Percentiles rank a stretch among this genome's conserved stretches.
Evolutionary conservation across 2,329 filamentous ascomycete genomes (phyloP).

Genomic region (Exophiala calicioides): DNA sequence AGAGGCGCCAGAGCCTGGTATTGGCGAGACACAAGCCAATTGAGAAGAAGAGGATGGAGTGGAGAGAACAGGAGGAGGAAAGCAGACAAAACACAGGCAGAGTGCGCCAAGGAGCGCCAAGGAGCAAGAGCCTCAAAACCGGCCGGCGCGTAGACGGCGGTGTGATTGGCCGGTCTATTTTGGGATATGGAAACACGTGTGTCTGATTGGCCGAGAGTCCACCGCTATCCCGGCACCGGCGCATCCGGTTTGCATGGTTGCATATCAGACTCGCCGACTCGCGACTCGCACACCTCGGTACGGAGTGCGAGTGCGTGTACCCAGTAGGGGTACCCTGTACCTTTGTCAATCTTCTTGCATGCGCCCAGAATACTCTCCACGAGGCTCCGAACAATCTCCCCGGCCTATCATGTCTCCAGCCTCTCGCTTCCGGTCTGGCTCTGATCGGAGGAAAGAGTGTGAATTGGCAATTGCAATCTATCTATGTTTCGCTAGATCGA

Average conservation of each 20-base stretch:
- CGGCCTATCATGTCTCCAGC: conserved; percentile 1
- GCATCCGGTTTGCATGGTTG: too few relatives aligned
- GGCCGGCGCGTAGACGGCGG: conserved; percentile 15
- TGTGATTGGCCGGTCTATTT: conserved; percentile 26
- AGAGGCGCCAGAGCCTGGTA: conserved; percentile 13
- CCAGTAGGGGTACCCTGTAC: background rate
- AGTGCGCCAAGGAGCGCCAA: too few relatives aligned
- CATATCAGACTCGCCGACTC: too few relatives aligned
- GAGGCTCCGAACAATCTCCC: conserved; percentile 2
- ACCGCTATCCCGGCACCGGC: background rate
- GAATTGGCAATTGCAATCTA: too few relatives aligned
- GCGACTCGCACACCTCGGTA: too few relatives aligned
- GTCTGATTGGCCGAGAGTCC: background rate
- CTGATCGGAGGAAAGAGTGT: too few relatives aligned
- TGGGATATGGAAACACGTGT: background rate
- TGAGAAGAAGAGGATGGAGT: background rate
- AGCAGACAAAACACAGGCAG: background rate
- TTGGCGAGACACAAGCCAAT: conserved; percentile 15
- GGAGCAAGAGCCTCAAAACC: conserved; percentile 15
- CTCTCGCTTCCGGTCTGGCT: background rate
- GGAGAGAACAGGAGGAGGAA: conserved; percentile 6
- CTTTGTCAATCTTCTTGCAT: background rate
- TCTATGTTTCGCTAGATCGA: too few relatives aligned
- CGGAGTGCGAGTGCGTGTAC: too few relatives aligned
- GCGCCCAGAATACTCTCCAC: background rate